Base-by-base conservation (phyloP, 139 green algal species). In the Tetraselmis chui region DNA sequence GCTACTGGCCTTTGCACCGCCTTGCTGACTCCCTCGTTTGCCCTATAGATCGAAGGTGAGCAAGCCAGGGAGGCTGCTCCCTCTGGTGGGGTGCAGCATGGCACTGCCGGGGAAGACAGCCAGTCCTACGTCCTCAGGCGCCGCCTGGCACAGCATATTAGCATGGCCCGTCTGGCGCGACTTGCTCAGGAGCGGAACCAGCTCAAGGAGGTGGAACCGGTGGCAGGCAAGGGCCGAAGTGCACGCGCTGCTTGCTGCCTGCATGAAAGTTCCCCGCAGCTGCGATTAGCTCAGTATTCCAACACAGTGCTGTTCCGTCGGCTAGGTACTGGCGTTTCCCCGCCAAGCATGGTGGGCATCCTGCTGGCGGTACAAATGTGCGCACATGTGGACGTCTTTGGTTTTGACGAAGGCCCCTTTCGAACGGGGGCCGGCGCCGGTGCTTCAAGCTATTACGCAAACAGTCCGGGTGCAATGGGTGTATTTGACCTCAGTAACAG, bases 291-390 rank as follows among this genome's bases (percentile, higher is more conserved):
- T n/a, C n/a, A n/a, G n/a, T n/a, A n/a, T n/a, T n/a, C n/a, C n/a
- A n/a, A n/a, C n/a, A n/a, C n/a, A n/a, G n/a, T n/a, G n/a, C n/a
- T n/a, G n/a, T n/a, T n/a, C n/a, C n/a, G n/a, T n/a, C n/a, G n/a
- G n/a, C 5, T 18, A 67, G 45, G 45, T 18, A 67, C 18, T 18
- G 45, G 45, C 45, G 45, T 67, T 5, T 5, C 45, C 18, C 45
- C 45, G 45, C 45, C 45, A 67, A 18, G 45, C 45, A 32, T 80
- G 2, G 24, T 80, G 2, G n/a, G 77, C 77, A 80, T 18, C 2
- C 77, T 80, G 29, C 32, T 80, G 2, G 77, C 77, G 28, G 24
- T 59, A 29, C 77, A 80, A 18, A 31, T 80, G 27, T 80, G 77
- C 77, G 26, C 45, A 23, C 28, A 29, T 2, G 75, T 78, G 27